Percentiles rank a stretch among this genome's conserved stretches.
Evolutionary conservation across 108 stramenopile species (phyloP).

Genomic region (Mediolabrus comicus): DNA sequence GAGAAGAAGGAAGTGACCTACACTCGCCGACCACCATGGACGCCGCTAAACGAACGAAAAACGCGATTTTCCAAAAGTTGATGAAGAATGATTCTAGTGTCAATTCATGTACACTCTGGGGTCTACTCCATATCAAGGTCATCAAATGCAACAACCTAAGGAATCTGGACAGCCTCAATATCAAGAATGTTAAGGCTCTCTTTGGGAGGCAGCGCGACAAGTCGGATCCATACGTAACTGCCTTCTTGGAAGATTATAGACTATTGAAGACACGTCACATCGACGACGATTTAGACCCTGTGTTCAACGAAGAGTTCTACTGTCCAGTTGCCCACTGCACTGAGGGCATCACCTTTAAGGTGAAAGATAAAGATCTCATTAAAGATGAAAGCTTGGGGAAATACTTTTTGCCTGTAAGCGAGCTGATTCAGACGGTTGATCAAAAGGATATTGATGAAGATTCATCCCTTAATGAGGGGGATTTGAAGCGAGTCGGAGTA

Average conservation of each 20-base stretch:
- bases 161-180: slow-evolving; percentile 22
- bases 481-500: slow-evolving; percentile 47
- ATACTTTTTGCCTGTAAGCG: slow-evolving; percentile 44
- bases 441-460: slow-evolving; percentile 19
- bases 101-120: slow-evolving; percentile 19
- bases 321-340: slow-evolving; percentile 45
- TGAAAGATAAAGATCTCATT: slow-evolving; percentile 45
- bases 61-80: slow-evolving; percentile 15
- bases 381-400: slow-evolving; percentile 42
- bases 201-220: slow-evolving; percentile 9
- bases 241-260: slow-evolving; percentile 39
- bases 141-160: slow-evolving; percentile 25
- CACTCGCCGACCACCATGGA: background rate
- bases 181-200: background rate
- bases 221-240: slow-evolving; percentile 56
- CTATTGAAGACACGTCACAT: slow-evolving; percentile 45
- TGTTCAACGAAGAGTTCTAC: slow-evolving; percentile 51
- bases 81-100: background rate
- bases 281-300: slow-evolving; percentile 41
- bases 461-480: slow-evolving; percentile 10
- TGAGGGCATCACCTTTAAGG: slow-evolving; percentile 43
- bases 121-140: slow-evolving; percentile 46
- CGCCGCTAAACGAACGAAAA: slow-evolving; percentile 1
- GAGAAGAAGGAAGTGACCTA: background rate
- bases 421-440: slow-evolving; percentile 28